phyloP scores from a whole-genome alignment of 768 basidiomycete genomes.

The Erythrobasidium yunnanense region DNA sequence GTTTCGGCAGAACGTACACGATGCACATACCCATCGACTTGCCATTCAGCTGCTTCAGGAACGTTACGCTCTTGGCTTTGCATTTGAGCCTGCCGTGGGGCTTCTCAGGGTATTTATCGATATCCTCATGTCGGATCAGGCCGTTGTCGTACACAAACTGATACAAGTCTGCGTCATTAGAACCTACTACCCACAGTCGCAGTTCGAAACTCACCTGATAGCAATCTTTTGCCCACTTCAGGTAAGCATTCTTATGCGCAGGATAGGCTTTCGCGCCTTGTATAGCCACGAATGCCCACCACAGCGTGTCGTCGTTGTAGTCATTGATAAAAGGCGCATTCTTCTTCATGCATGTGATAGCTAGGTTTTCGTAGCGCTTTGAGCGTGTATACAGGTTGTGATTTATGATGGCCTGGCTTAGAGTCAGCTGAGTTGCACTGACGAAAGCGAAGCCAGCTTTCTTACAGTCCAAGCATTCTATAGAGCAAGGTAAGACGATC shows the following conservation, averaged over 20 bases:
- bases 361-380: neutral
- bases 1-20: neutral
- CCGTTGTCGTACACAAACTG: neutral
- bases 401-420: neutral
- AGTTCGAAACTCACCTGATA: neutral
- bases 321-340: neutral
- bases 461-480: neutral
- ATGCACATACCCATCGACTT: neutral
- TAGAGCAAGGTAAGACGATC: neutral
- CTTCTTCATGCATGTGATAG: neutral
- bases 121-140: neutral
- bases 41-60: neutral
- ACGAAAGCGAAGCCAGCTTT: too few relatives aligned
- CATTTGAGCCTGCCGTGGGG: neutral
- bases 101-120: neutral
- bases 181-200: too few relatives aligned
- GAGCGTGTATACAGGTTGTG: neutral
- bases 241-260: neutral
- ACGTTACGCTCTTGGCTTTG: neutral
- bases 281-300: neutral
- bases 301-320: neutral
- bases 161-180: too few relatives aligned
- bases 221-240: neutral
- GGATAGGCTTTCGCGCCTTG: neutral
- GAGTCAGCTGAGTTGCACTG: too few relatives aligned